phyloP scores from a whole-genome alignment of 2,329 filamentous ascomycete species.

The Paraphaeosphaeria sporulosa region DNA sequence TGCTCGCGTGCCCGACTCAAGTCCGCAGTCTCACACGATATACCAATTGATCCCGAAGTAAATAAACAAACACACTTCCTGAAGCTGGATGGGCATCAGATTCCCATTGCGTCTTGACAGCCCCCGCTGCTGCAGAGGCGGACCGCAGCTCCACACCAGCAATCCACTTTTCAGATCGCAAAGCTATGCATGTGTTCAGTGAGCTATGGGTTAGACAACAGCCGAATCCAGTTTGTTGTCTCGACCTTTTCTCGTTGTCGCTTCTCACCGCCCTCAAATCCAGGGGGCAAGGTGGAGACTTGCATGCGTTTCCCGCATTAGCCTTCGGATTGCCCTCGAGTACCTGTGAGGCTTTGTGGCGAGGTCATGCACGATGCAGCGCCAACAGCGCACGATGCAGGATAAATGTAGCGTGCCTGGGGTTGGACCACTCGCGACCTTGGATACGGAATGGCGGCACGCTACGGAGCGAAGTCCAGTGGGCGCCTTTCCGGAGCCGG shows the following conservation, averaged over 20 bases:
- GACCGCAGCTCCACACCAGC: conserved; percentile 23
- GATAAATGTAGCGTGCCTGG: conserved; percentile 23
- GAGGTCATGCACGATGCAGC: conserved; percentile 20
- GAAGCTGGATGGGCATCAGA: conserved; percentile 2
- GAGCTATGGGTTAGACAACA: conserved; percentile 29
- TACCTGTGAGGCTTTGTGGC: conserved; percentile 22
- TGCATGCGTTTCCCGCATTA: conserved; percentile 41
- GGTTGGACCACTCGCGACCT: too few species aligned
- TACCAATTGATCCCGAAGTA: conserved; percentile 2
- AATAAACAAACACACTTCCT: conserved; percentile 8
- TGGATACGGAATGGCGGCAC: conserved; percentile 21
- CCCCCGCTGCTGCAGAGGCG: conserved; percentile 11
- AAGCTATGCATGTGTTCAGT: conserved; percentile 15
- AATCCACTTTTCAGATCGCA: conserved; percentile 28
- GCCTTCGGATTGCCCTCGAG: conserved; percentile 27
- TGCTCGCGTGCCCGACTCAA: not conserved
- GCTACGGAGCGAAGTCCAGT: conserved; percentile 21
- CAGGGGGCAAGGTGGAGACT: conserved; percentile 40
- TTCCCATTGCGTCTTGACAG: conserved; percentile 3
- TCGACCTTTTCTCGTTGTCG: conserved; percentile 28
- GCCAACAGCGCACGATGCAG: conserved; percentile 25
- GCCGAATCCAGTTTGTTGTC: conserved; percentile 34
- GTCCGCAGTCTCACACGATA: not conserved
- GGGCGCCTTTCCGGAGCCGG: conserved; percentile 27
- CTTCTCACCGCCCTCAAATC: conserved; percentile 36